phyloP scores from a whole-genome alignment of 768 basidiomycete genomes.

The Macrocybe gigantea region DNA sequence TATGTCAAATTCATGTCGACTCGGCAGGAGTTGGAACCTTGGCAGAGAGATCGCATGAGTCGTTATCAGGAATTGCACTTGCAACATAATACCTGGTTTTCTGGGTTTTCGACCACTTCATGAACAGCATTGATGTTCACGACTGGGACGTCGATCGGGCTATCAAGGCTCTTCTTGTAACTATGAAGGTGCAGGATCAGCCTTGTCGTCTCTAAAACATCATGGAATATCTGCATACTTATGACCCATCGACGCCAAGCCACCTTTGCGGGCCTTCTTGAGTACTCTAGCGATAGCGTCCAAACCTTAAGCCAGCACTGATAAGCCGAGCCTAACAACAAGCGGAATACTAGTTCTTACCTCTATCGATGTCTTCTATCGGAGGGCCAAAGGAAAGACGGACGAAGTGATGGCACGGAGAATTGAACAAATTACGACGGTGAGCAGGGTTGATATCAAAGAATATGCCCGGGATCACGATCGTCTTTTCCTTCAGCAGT shows the following conservation, averaged over 20 bases:
- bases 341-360: conserved; percentile 23
- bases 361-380: conserved; percentile 72
- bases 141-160: conserved; percentile 9
- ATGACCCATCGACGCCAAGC: conserved; percentile 61
- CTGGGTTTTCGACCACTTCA: conserved; percentile 4
- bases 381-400: conserved; percentile 85
- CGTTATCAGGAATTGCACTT: too few relatives aligned
- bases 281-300: conserved; percentile 83
- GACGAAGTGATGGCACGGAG: conserved; percentile 87
- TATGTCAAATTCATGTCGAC: too few relatives aligned
- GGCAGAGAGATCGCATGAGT: too few relatives aligned
- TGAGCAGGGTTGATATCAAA: conserved; percentile 81
- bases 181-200: conserved; percentile 9
- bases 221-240: conserved; percentile 30
- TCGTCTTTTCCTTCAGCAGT: conserved; percentile 83
- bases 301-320: conserved; percentile 41
- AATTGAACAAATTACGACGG: conserved; percentile 84
- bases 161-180: conserved; percentile 23
- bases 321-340: conserved; percentile 4
- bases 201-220: neutral
- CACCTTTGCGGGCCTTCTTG: conserved; percentile 58
- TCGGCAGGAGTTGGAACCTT: too few relatives aligned
- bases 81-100: too few relatives aligned
- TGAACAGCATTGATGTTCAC: conserved; percentile 13
- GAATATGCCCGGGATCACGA: conserved; percentile 89